These are phyloP conservation scores for Aspergillus latus DNA, from an alignment of 2,329 filamentous ascomycete genomes.

Conservation along the genomic window DNA sequence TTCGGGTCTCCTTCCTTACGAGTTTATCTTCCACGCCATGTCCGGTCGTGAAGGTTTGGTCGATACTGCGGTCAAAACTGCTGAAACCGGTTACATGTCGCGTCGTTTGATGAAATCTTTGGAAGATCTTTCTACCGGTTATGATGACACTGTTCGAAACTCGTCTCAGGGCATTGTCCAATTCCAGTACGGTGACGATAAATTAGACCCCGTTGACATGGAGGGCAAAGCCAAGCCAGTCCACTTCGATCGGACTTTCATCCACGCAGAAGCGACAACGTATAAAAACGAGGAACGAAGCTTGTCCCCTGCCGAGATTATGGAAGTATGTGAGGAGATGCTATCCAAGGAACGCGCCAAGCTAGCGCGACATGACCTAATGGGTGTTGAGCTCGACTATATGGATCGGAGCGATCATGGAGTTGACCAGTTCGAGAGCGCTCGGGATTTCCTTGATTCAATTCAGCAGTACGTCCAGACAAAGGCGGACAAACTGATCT, in stretches of 20 bases:
- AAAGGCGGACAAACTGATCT: constrained; percentile 61
- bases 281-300: constrained; percentile 75
- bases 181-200: constrained; percentile 96
- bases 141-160: constrained; percentile 92
- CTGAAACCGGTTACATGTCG: constrained; percentile 99
- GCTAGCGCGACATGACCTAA: constrained; percentile 62
- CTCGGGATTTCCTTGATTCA: constrained; percentile 75
- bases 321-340: constrained; percentile 64
- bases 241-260: constrained; percentile 87
- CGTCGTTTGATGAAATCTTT: constrained; percentile 96
- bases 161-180: constrained; percentile 87
- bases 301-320: constrained; percentile 72
- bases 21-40: constrained; percentile 98
- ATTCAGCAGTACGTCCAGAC: constrained; percentile 70
- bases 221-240: constrained; percentile 91
- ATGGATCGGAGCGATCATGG: constrained; percentile 66
- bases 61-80: constrained; percentile 98
- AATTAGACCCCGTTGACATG: constrained; percentile 95
- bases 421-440: constrained; percentile 77
- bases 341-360: constrained; percentile 68
- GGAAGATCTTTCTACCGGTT: constrained; percentile 89
- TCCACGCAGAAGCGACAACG: constrained; percentile 71
- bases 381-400: constrained; percentile 65
- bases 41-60: constrained; percentile 97
- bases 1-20: constrained; percentile 80